A percentile compares a stretch with the other conserved stretches of the same genome.
Evolutionary conservation across 75 land plant genomes (phyloP).

Genomic region (Picea sitchensis): DNA sequence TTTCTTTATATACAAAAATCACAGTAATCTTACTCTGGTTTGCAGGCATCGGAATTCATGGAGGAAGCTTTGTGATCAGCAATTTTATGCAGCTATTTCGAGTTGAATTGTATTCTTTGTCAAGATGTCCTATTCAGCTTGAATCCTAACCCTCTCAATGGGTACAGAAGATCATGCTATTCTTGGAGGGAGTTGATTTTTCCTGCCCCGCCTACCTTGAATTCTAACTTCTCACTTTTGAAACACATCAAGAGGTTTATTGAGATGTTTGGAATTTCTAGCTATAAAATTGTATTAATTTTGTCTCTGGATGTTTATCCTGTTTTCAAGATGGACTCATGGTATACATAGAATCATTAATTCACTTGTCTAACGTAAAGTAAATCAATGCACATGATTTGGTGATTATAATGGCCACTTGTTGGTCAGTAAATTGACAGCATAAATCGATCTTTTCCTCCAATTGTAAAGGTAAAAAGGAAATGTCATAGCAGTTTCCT

Average conservation of each 20-base stretch:
- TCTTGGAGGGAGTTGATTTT: not conserved
- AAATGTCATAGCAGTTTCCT: not conserved
- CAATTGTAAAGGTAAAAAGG: not conserved
- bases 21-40: not conserved
- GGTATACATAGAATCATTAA: not conserved
- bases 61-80: not conserved
- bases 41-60: not conserved
- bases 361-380: not conserved
- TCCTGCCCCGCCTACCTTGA: not conserved
- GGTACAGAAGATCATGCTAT: not conserved
- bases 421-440: not conserved
- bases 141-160: not conserved
- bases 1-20: not conserved
- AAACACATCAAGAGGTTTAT: not conserved
- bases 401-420: not conserved
- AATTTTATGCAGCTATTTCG: not conserved
- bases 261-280: not conserved
- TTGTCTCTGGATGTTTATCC: not conserved
- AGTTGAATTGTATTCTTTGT: not conserved
- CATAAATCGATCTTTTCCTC: not conserved
- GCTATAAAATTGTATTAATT: not conserved
- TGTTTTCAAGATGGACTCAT: not conserved
- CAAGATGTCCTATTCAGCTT: not conserved
- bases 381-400: not conserved
- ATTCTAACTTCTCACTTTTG: not conserved